These are phyloP conservation scores for Proliferodiscus dingleyae DNA, from an alignment of 2,329 filamentous ascomycete genomes.

Conservation along the genomic window DNA sequence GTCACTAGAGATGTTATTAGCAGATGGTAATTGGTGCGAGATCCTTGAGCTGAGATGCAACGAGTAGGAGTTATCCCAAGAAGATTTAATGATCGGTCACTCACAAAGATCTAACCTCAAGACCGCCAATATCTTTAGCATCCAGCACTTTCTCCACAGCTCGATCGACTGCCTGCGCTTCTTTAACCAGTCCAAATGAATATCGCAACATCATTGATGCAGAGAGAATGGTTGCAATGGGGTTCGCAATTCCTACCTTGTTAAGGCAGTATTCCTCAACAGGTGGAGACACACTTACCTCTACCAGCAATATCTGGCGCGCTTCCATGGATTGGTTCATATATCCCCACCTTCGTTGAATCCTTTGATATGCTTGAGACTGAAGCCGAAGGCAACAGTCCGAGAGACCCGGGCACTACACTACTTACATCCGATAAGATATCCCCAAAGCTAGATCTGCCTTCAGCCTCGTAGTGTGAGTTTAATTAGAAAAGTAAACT, in stretches of 20 bases:
- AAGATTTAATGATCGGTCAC: background rate
- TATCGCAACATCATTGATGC: slow-evolving; percentile 94
- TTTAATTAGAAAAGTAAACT: background rate
- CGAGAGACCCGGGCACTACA: slow-evolving; percentile 83
- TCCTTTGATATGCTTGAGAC: slow-evolving; percentile 54
- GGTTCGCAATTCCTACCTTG: slow-evolving; percentile 78
- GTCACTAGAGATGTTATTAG: background rate
- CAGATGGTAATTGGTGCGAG: background rate
- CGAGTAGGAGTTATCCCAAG: too few species aligned
- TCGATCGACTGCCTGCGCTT: slow-evolving; percentile 71
- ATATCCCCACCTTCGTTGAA: slow-evolving; percentile 53
- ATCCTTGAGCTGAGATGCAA: too few species aligned
- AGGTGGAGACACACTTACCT: background rate
- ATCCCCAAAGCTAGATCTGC: slow-evolving; percentile 79
- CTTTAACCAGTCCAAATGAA: slow-evolving; percentile 69
- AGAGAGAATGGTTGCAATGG: slow-evolving; percentile 83
- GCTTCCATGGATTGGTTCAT: slow-evolving; percentile 88
- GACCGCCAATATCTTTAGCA: slow-evolving; percentile 29
- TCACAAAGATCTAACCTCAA: slow-evolving; percentile 2
- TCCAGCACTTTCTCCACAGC: slow-evolving; percentile 68
- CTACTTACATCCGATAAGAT: slow-evolving; percentile 91
- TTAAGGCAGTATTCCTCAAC: background rate
- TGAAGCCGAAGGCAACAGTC: slow-evolving; percentile 81
- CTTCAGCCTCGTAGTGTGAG: slow-evolving; percentile 89
- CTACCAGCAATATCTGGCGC: slow-evolving; percentile 84